Conservation (phyloP, 176 grass and related monocot genomes). For the Tillandsia fasciculata region DNA sequence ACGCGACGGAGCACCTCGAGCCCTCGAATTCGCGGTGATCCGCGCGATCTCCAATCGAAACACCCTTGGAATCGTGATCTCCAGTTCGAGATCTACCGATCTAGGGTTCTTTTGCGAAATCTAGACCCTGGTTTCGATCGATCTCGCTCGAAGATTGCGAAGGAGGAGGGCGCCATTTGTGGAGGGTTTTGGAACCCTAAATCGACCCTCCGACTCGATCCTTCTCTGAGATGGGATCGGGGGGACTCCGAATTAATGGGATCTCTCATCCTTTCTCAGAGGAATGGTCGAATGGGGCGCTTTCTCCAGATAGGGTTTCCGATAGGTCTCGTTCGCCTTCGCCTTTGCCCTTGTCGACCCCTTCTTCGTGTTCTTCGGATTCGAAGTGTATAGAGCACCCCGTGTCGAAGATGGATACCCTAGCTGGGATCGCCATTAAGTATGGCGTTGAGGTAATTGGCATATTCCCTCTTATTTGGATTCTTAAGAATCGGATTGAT, state of each 20-base stretch:
- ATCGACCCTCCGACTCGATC: neutral
- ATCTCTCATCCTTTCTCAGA: neutral
- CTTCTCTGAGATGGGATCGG: neutral
- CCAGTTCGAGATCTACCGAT: slow-evolving; percentile 17
- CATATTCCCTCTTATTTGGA: neutral
- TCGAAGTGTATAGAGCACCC: slow-evolving; percentile 32
- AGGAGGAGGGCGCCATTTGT: neutral
- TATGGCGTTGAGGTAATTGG: slow-evolving; percentile 61
- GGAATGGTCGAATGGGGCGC: neutral
- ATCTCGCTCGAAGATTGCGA: neutral
- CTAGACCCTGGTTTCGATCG: neutral
- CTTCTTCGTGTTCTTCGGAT: slow-evolving; percentile 22
- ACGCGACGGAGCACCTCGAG: neutral
- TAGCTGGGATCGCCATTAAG: slow-evolving; percentile 72
- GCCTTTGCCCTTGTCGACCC: slow-evolving; percentile 11
- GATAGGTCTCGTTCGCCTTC: neutral
- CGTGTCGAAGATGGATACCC: slow-evolving; percentile 71
- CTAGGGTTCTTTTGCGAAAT: neutral
- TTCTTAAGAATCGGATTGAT: neutral
- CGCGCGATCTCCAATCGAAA: neutral
- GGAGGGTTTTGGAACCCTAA: slow-evolving; percentile 1
- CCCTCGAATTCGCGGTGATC: neutral
- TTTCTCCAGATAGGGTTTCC: slow-evolving; percentile 26
- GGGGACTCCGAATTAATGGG: neutral
- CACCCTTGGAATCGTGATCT: neutral